Conservation (phyloP, 2,329 filamentous ascomycete species). For the Sphaerulina vaccinii region DNA sequence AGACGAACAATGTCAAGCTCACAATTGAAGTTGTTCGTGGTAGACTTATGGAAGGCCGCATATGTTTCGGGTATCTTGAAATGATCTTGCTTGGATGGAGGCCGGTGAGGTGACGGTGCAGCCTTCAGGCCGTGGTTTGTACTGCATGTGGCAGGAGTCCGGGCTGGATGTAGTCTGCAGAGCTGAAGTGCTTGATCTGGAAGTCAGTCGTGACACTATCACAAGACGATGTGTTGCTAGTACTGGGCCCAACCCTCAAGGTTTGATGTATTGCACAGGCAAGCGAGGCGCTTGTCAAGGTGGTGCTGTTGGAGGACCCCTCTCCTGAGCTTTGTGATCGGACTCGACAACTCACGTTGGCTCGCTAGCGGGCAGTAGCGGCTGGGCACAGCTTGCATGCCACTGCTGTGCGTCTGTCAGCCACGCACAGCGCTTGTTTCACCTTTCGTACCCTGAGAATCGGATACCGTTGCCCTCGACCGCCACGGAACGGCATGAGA, state of each 20-base stretch:
- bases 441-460: neutral
- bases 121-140: neutral
- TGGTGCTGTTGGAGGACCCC: neutral
- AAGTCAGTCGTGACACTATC: too few species aligned
- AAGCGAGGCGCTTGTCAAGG: neutral
- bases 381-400: slow-evolving; percentile 5
- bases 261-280: too few species aligned
- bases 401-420: neutral
- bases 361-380: slow-evolving; percentile 7
- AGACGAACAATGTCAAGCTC: too few species aligned
- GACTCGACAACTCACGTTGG: neutral
- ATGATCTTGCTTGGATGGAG: neutral
- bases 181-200: too few species aligned
- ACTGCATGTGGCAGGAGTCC: neutral
- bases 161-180: neutral
- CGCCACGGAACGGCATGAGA: neutral
- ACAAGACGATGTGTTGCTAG: too few species aligned
- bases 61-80: slow-evolving; percentile 7
- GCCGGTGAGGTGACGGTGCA: neutral
- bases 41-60: slow-evolving; percentile 8
- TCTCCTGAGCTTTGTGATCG: neutral
- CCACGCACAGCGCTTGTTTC: slow-evolving; percentile 10
- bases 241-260: too few species aligned
- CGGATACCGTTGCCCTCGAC: neutral
- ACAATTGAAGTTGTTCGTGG: neutral